These are phyloP conservation scores for Suillus tomentosus DNA, from an alignment of 768 basidiomycete species.

Conservation along the genomic window DNA sequence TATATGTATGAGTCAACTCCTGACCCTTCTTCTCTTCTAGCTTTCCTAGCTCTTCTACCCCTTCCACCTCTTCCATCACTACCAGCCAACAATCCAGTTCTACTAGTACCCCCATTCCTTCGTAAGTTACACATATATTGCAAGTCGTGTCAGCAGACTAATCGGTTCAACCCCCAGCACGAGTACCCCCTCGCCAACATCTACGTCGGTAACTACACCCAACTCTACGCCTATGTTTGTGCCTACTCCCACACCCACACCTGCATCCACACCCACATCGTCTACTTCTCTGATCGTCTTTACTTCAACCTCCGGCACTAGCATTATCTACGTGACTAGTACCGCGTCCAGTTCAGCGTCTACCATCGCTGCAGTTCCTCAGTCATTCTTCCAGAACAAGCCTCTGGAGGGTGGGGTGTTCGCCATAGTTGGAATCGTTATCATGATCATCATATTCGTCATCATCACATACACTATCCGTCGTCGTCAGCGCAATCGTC, in stretches of 20 bases:
- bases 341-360: conserved; percentile 29
- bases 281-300: conserved; percentile 25
- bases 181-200: conserved; percentile 14
- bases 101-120: conserved; percentile 16
- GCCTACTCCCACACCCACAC: conserved; percentile 17
- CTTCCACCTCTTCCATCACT: conserved; percentile 28
- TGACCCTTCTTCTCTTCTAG: conserved; percentile 28
- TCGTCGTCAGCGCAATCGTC: conserved; percentile 43
- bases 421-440: conserved; percentile 49
- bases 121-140: conserved; percentile 22
- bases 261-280: conserved; percentile 18
- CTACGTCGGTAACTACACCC: conserved; percentile 16
- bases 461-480: conserved; percentile 51
- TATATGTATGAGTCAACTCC: conserved; percentile 18
- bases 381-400: conserved; percentile 64
- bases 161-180: conserved; percentile 17
- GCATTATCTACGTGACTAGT: conserved; percentile 34
- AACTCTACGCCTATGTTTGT: conserved; percentile 13
- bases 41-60: conserved; percentile 30
- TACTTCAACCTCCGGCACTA: conserved; percentile 27
- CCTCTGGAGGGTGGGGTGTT: conserved; percentile 64
- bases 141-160: neutral
- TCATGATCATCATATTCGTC: conserved; percentile 46
- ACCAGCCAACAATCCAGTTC: neutral
- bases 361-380: conserved; percentile 22